Percentiles rank a stretch among this genome's conserved stretches.
Evolutionary conservation across 2,329 filamentous ascomycete genomes (phyloP).

Genomic region (Plectosphaerella cucumerina): DNA sequence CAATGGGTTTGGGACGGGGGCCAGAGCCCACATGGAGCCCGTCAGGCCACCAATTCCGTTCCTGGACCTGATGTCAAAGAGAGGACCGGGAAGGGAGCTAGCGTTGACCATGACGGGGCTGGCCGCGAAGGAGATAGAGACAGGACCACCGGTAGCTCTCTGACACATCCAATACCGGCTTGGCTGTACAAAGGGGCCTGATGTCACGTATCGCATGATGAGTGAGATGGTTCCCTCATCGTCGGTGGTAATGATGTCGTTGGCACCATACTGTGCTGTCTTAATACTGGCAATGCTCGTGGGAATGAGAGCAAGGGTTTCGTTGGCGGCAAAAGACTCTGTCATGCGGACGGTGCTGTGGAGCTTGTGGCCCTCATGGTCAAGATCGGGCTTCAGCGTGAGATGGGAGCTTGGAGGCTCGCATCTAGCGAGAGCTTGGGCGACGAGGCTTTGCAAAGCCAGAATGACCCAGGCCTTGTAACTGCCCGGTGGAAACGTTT

Average conservation of each 20-base stretch:
- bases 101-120: not conserved
- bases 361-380: not conserved
- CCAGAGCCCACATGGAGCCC: slow-evolving; percentile 5
- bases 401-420: not conserved
- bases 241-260: not conserved
- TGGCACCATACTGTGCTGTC: not conserved
- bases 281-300: slow-evolving; percentile 1
- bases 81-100: slow-evolving; percentile 1
- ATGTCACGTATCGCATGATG: slow-evolving; percentile 1
- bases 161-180: not conserved
- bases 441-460: not conserved
- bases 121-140: slow-evolving; percentile 1
- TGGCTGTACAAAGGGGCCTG: not conserved
- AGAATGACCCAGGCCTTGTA: too few relatives aligned
- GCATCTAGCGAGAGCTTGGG: not conserved
- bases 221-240: slow-evolving; percentile 7
- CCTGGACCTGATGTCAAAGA: slow-evolving; percentile 1
- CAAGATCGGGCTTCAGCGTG: not conserved
- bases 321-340: not conserved
- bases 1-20: not conserved
- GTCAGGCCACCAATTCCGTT: slow-evolving; percentile 1
- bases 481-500: too few relatives aligned
- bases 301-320: not conserved
- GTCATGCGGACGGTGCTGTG: not conserved
- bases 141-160: slow-evolving; percentile 2